Base-by-base conservation (phyloP, 2,329 filamentous ascomycete genomes). In the Aspergillus candidus region DNA sequence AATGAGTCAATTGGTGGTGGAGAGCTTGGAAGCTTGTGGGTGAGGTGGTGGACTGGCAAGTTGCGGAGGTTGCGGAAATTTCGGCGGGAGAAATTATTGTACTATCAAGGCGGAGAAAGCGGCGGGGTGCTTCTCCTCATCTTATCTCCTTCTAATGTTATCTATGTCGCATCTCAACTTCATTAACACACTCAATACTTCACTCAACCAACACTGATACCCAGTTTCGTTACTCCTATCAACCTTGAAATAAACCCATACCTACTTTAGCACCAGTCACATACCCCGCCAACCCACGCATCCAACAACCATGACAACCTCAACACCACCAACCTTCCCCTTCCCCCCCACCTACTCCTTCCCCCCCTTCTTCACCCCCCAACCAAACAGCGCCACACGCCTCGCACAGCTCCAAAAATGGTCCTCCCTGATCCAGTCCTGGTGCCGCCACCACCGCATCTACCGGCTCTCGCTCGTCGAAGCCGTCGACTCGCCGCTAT, bases 351-450 rank as follows among this genome's bases (percentile, higher is more conserved):
- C 63, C 43, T 68, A 73, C 58, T 68, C 65, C 57, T 73, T 71
- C 64, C 73, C 79, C 68, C 74, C 82, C 61, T 74, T 72, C 65
- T 70, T 68, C 69, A 72, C 67, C 48, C 65, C 69, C 36, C 71
- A 74, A 58, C 68, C 69, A 30, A 74, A 72, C 51, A 62, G 61
- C 44, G 60, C 60, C 43, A 73, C 71, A 27, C 66, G 68, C 34
- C 62, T 65, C 42, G 63, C 67, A 2, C 72, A 73, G 77, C 82
- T 89, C 49, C 73, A 78, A 47, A 90, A 90, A 69, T 98, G 93
- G 93, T 82, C 85, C n/a, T 68, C 79, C 29, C 79, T 96, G 12
- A 80, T 97, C 61, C 88, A 89, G 49, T 69, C 83, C 61, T 96
- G 94, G 82, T 88, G 86, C 68, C 80, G 81, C 0, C 78, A 87